A percentile compares a stretch with the other conserved stretches of the same genome.
These are phyloP conservation scores for Adansonia digitata DNA, from an alignment of 345 rosid genomes.

Conservation along the genomic window DNA sequence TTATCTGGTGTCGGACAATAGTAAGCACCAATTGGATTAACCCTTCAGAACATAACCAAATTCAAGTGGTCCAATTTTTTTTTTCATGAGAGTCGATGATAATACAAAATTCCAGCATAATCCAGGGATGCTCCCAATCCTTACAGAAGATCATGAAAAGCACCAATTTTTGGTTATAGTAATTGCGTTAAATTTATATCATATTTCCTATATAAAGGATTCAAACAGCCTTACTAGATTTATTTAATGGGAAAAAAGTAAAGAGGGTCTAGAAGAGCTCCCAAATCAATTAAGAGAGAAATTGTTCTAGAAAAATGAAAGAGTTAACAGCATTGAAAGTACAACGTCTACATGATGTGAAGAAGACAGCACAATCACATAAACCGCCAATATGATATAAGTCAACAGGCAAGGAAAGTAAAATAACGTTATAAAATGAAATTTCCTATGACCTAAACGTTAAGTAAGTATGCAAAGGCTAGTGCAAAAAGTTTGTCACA, in stretches of 20 bases:
- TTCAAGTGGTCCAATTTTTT: not conserved
- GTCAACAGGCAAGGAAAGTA: not conserved
- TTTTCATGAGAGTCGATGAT: not conserved
- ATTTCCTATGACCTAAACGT: not conserved
- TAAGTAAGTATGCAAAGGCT: constrained; percentile 4
- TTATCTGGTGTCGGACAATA: not conserved
- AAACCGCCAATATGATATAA: not conserved
- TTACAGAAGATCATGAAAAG: not conserved
- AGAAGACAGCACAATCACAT: not conserved
- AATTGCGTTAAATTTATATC: not conserved
- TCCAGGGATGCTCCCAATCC: not conserved
- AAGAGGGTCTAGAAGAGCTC: not conserved
- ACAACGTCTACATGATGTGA: not conserved
- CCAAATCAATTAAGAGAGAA: not conserved
- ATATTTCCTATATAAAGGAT: not conserved
- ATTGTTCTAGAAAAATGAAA: not conserved
- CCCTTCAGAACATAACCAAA: not conserved
- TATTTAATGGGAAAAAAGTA: not conserved
- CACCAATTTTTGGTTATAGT: not conserved
- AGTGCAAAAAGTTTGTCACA: constrained; percentile 23
- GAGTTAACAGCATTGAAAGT: not conserved
- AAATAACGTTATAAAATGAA: constrained; percentile 1
- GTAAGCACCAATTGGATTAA: not conserved
- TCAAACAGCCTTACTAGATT: not conserved
- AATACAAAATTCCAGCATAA: not conserved